phyloP scores from a whole-genome alignment of 139 green algal species.

The Micractinium sp. region DNA sequence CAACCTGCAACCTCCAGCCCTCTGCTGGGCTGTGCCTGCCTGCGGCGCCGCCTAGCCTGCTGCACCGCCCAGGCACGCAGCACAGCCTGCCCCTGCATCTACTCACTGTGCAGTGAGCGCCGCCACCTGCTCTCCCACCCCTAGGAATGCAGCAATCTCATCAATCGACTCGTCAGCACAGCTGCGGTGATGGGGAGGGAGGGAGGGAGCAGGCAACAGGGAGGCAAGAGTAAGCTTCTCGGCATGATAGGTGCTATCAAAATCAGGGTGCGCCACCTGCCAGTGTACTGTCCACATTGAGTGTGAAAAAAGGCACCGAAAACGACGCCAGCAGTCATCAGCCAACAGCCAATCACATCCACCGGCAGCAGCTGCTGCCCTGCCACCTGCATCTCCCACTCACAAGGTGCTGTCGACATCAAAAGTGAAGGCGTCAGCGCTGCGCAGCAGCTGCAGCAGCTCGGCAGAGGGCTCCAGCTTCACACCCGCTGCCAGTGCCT shows the following conservation, averaged over 20 bases:
- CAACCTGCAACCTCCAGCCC: no score
- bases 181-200: slow-evolving; percentile 45
- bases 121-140: slow-evolving; percentile 89
- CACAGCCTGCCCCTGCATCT: background rate
- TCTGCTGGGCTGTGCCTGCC: background rate
- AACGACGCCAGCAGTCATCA: no score
- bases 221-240: no score
- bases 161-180: slow-evolving; percentile 97
- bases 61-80: background rate
- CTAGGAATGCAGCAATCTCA: slow-evolving; percentile 92
- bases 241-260: slow-evolving; percentile 53
- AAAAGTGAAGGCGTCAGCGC: slow-evolving; percentile 87
- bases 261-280: no score
- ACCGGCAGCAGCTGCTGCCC: background rate
- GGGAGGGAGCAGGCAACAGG: background rate
- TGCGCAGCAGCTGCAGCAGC: slow-evolving; percentile 16
- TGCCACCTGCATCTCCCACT: slow-evolving; percentile 37
- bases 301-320: no score
- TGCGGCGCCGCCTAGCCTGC: no score
- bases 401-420: slow-evolving; percentile 98
- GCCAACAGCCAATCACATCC: background rate
- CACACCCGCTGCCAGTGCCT: background rate
- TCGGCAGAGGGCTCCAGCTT: slow-evolving; percentile 3
- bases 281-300: no score
- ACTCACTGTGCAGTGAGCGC: slow-evolving; percentile 75